Base-by-base conservation (phyloP, 2,329 filamentous ascomycete genomes). In the Hypoxylon sp. region DNA sequence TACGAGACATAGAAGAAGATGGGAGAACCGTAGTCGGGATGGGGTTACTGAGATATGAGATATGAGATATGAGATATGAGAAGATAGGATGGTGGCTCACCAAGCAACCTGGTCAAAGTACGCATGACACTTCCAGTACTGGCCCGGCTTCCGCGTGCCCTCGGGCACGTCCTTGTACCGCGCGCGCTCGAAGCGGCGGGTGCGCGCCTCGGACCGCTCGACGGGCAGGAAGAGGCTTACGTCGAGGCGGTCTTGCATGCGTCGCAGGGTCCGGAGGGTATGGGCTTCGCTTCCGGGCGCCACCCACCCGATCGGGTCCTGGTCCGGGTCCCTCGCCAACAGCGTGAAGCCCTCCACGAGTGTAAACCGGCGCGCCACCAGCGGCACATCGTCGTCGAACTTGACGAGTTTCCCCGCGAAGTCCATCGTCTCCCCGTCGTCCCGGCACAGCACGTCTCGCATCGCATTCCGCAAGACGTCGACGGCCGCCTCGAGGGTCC, bases 71-170 rank as follows among this genome's bases (percentile, higher is more conserved):
- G 31, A 11, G 7, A 48, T 10, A 37, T n/a, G 3, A 56, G 2
- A 13, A 11, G 24, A 15, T 11, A 48, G 2, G 21, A 15, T 10
- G 19, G 11, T 24, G 11, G 15, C 51, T 31, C 42, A 52, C 73
- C 75, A 75, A 47, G 70, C 72, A 48, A 77, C 73, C 13, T 72
- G 62, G 7, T 77, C 71, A 47, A 76, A 78, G 50, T 77, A 77
- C 11, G 44, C 71, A 39, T 72, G 67, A 1, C 61, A 71, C 69
- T 76, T 76, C 75, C 73, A 76, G 64, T 73, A 62, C 54, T 77
- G 64, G 0, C 75, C 75, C 2, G 69, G 68, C 19, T 19, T 39
- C 56, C 56, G 21, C 31, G 19, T 6, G 29, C 56, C 56, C 46
- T 21, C 21, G 4, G 56, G 56, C 46, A 15, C 44, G 37, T 59